These are phyloP conservation scores for Ceratobasidium sp. DNA, from an alignment of 1,284 basidiomycete genomes.

Conservation along the genomic window DNA sequence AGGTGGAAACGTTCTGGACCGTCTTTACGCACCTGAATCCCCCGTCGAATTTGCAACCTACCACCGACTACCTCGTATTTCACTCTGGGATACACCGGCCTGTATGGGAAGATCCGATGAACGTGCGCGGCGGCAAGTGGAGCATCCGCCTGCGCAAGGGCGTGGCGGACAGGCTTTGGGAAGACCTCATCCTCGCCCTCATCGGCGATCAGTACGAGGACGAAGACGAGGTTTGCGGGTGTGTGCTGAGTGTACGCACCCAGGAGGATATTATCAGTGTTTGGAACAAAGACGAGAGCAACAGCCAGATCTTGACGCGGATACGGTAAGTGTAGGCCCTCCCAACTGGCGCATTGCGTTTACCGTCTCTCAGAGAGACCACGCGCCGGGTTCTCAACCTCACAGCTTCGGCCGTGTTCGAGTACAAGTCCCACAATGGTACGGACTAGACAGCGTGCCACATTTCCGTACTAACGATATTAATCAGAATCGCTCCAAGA, in stretches of 20 bases:
- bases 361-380: slow-evolving; percentile 69
- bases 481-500: slow-evolving; percentile 80
- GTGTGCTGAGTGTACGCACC: slow-evolving; percentile 83
- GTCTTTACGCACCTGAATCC: slow-evolving; percentile 81
- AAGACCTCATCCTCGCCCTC: slow-evolving; percentile 79
- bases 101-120: slow-evolving; percentile 91
- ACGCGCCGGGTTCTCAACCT: slow-evolving; percentile 74
- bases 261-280: slow-evolving; percentile 84
- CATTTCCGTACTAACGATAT: slow-evolving; percentile 6
- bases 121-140: slow-evolving; percentile 91
- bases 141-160: slow-evolving; percentile 87
- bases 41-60: slow-evolving; percentile 76
- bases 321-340: slow-evolving; percentile 77
- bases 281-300: slow-evolving; percentile 79
- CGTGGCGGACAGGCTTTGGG: slow-evolving; percentile 83
- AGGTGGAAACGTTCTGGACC: slow-evolving; percentile 88
- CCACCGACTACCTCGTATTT: slow-evolving; percentile 87
- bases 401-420: slow-evolving; percentile 76
- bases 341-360: background rate
- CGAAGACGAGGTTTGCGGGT: slow-evolving; percentile 80
- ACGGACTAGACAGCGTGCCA: slow-evolving; percentile 47
- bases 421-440: slow-evolving; percentile 89
- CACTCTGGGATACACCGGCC: slow-evolving; percentile 82
- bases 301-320: slow-evolving; percentile 72
- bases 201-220: slow-evolving; percentile 80